Evolutionary conservation across 139 green algal species (phyloP).

Genomic region (Coelastrella sp.): DNA sequence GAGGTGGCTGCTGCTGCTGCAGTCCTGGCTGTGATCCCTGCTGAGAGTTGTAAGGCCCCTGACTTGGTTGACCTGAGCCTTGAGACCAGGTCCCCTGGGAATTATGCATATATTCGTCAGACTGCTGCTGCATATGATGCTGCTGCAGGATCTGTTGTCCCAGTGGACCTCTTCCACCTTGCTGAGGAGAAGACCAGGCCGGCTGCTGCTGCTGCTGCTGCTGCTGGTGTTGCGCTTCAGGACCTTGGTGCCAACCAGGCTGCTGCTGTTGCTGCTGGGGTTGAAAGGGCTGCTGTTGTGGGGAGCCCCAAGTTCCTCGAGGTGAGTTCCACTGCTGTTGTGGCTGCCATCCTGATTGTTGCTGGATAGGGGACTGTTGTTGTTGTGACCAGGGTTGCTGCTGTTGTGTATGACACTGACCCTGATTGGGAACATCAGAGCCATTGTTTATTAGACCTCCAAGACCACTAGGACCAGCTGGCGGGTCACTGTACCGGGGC

Average conservation of each 20-base stretch:
- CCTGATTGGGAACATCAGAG: neutral
- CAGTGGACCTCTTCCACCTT: neutral
- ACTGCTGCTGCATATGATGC: too few relatives aligned
- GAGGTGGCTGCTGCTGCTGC: slow-evolving; percentile 12
- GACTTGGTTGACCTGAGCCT: too few relatives aligned
- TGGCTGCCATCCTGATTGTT: neutral
- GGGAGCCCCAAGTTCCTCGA: too few relatives aligned
- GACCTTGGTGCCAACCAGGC: neutral
- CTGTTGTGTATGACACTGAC: neutral
- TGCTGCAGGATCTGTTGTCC: neutral
- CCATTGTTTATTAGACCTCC: neutral
- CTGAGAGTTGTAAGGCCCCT: too few relatives aligned
- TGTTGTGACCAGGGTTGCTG: neutral
- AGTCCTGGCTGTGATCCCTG: neutral
- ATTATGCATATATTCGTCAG: too few relatives aligned
- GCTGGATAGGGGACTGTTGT: neutral
- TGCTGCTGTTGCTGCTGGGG: slow-evolving; percentile 24
- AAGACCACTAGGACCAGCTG: neutral
- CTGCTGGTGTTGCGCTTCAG: neutral
- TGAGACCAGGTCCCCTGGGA: too few relatives aligned
- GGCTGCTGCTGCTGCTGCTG: slow-evolving; percentile 18
- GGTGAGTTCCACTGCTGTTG: slow-evolving; percentile 7
- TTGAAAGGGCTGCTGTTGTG: neutral
- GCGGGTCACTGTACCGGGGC: slow-evolving; percentile 1
- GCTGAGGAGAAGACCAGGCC: neutral